phyloP scores from a whole-genome alignment of 1,284 basidiomycete genomes.

The Boletellus dicymbophilus region DNA sequence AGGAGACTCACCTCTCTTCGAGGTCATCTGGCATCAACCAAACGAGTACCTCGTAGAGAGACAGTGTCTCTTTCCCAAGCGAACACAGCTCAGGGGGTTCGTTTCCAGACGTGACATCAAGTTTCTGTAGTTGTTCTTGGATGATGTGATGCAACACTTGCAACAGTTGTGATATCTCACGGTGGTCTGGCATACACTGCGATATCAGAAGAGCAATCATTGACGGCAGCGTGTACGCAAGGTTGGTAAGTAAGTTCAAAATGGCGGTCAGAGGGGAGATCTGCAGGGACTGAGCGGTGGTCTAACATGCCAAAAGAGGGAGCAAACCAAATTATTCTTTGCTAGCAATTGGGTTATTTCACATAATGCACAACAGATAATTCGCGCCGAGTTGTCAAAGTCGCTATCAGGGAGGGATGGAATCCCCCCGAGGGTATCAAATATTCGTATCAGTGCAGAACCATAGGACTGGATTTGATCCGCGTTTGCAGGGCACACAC shows the following conservation, averaged over 20 bases:
- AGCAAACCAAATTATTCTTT: constrained; percentile 43
- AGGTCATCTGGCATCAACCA: constrained; percentile 48
- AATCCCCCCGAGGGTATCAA: constrained; percentile 50
- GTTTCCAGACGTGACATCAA: constrained; percentile 23
- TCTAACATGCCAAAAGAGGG: constrained; percentile 1
- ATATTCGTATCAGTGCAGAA: constrained; percentile 42
- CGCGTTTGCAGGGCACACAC: constrained; percentile 33
- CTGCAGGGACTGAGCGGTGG: constrained; percentile 34
- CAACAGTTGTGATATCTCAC: constrained; percentile 38
- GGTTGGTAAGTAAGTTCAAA: constrained; percentile 50
- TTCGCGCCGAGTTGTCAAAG: constrained; percentile 26
- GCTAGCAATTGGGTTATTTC: constrained; percentile 39
- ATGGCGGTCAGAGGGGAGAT: constrained; percentile 47
- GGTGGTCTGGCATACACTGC: constrained; percentile 17
- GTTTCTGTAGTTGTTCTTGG: constrained; percentile 38
- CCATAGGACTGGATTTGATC: constrained; percentile 40
- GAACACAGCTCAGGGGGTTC: constrained; percentile 22
- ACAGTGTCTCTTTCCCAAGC: constrained; percentile 45
- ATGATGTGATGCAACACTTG: constrained; percentile 45
- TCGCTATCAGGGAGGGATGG: constrained; percentile 37
- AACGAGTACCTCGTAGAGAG: constrained; percentile 54
- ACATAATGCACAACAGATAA: constrained; percentile 40
- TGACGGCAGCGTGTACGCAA: constrained; percentile 50
- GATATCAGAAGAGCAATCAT: constrained; percentile 45
- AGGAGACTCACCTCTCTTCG: constrained; percentile 39